phyloP scores from a whole-genome alignment of 164 flowering plant species.

The Nymphaea colorata region DNA sequence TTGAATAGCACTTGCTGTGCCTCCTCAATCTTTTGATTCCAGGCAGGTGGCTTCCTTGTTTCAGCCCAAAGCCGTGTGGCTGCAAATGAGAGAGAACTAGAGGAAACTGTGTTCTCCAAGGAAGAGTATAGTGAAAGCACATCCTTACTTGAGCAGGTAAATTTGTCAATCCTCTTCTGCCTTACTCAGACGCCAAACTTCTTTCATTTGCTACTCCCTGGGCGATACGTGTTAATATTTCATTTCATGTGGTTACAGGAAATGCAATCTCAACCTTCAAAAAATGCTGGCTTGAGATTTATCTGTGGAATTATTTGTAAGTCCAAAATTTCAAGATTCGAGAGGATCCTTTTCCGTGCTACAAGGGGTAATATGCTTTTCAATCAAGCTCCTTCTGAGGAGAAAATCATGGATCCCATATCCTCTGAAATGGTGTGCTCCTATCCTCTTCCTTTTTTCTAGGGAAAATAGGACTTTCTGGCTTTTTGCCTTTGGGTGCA shows the following conservation, averaged over 20 bases:
- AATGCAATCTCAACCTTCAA: constrained; percentile 50
- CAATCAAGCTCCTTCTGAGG: constrained; percentile 84
- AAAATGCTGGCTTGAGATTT: constrained; percentile 80
- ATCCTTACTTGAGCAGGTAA: constrained; percentile 79
- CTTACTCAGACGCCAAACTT: background rate
- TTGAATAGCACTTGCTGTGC: constrained; percentile 7
- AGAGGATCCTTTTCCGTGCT: constrained; percentile 95
- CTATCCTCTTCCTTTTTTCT: constrained; percentile 1
- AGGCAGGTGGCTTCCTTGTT: constrained; percentile 91
- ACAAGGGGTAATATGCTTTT: constrained; percentile 98
- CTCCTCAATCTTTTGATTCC: constrained; percentile 18
- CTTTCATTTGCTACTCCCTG: background rate
- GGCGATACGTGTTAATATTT: background rate
- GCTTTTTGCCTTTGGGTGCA: background rate
- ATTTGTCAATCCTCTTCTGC: background rate
- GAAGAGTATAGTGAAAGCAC: constrained; percentile 45
- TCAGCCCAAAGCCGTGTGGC: constrained; percentile 49
- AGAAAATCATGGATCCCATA: constrained; percentile 64
- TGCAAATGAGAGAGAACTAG: constrained; percentile 66
- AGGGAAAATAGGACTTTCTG: background rate
- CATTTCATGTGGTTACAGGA: constrained; percentile 35
- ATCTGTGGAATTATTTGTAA: constrained; percentile 81
- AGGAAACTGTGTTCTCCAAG: constrained; percentile 48
- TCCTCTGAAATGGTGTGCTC: constrained; percentile 63
- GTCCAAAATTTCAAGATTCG: constrained; percentile 73